Evolutionary conservation across 1,284 basidiomycete genomes (phyloP), one percentile per base, ranked within the genome.

Genomic region (Cryptococcus amylolentus): DNA sequence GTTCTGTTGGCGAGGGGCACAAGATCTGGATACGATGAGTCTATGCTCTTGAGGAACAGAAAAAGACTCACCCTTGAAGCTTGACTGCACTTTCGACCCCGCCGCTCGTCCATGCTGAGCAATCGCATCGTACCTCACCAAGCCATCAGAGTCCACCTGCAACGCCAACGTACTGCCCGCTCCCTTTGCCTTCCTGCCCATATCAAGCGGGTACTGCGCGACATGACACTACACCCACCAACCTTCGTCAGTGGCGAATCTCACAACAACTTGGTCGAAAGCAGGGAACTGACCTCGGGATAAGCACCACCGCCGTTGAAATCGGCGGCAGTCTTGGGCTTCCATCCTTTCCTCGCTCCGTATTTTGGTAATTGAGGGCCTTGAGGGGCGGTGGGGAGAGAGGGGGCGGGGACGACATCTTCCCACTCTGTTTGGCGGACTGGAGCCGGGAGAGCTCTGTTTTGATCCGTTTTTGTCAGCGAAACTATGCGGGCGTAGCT

Each of bases 41-140:
- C 27, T 37, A 45, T 26, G 27, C 18, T 9, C 49, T n/a, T 26
- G 12, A 28, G 16, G 20, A 23, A n/a, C 18, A 28, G 13, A 28
- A 13, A 35, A 3, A 13, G 44, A 60, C 76, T 66, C 58, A 77
- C 77, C 77, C 73, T 97, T 97, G 81, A 93, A 96, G 68, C 94
- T 91, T 0, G 92, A 93, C 73, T 98, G 95, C 1, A 98, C 83
- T 46, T 84, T 79, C 72, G 91, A 89, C 56, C 89, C 92, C 3
- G 84, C 81, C 13, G 90, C 86, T 66, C 96, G 88, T 37, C 94
- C 94, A 77, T 98, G 94, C 58, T 88, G 88, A 5, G 94, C 95
- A 65, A 98, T 97, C 55, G 91, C 92, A 77, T 96, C 95, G 76
- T 98, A 99, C 61, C 91, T 87, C 52, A 98, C 91, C 63, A 92